phyloP scores from a whole-genome alignment of 2,329 filamentous ascomycete species.

The Pseudopithomyces maydicus region DNA sequence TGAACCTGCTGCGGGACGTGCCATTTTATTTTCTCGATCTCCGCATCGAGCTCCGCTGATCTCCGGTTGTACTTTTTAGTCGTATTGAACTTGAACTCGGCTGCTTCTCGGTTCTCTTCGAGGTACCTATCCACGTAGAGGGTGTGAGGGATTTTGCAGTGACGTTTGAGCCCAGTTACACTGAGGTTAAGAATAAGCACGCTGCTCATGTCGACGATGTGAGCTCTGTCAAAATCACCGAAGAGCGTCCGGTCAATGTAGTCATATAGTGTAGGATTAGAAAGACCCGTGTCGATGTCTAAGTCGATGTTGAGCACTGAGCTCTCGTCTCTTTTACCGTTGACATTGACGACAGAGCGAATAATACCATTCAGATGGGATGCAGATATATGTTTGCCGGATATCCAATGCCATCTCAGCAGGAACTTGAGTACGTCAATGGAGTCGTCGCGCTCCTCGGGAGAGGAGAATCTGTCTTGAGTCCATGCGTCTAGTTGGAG shows the following conservation, averaged over 20 bases:
- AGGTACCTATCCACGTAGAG: slow-evolving; percentile 67
- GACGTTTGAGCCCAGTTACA: slow-evolving; percentile 39
- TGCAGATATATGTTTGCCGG: slow-evolving; percentile 48
- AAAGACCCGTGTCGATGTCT: slow-evolving; percentile 20
- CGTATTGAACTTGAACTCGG: slow-evolving; percentile 54
- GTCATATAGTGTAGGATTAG: slow-evolving; percentile 56
- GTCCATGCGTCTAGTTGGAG: slow-evolving; percentile 48
- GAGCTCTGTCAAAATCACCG: slow-evolving; percentile 32
- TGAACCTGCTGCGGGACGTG: slow-evolving; percentile 31
- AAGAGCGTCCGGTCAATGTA: slow-evolving; percentile 58
- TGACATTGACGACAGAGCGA: slow-evolving; percentile 47
- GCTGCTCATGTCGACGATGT: slow-evolving; percentile 50
- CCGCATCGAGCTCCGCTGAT: slow-evolving; percentile 37
- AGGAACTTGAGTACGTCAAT: slow-evolving; percentile 53
- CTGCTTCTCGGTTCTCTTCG: slow-evolving; percentile 54
- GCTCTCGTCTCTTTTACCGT: slow-evolving; percentile 30
- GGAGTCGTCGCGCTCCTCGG: slow-evolving; percentile 20
- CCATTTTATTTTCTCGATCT: slow-evolving; percentile 44
- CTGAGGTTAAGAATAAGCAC: slow-evolving; percentile 57
- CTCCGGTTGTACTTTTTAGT: slow-evolving; percentile 39
- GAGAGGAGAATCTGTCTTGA: slow-evolving; percentile 10
- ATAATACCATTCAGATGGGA: slow-evolving; percentile 51
- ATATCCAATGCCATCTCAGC: slow-evolving; percentile 55
- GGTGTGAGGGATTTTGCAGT: slow-evolving; percentile 57
- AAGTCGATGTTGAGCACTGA: slow-evolving; percentile 36